Base-by-base conservation (phyloP, 2,329 filamentous ascomycete species). In the Podosphaera xanthii region DNA sequence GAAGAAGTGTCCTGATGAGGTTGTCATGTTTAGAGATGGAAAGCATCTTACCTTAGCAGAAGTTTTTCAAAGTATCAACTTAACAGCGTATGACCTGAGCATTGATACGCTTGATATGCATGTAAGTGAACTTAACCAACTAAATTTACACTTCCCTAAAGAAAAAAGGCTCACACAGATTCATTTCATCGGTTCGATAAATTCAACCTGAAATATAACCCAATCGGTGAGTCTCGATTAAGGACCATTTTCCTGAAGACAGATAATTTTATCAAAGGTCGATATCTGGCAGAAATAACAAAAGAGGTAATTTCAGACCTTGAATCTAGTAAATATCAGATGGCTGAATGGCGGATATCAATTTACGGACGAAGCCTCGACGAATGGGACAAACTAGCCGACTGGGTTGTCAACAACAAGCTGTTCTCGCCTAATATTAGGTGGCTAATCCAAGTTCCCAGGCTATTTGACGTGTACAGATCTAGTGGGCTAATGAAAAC, bases 61-160 rank as follows among this genome's bases (percentile, higher is more conserved):
- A 72, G 92, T 98, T 0, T 98, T 98, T 71, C 84, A 95, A 67
- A 95, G 89, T 72, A 95, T 98, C 74, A 95, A 95, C 63, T 75
- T 98, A 65, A 97, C 91, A 4, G 92, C 92, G 0, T 98, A 98
- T 70, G 92, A 98, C 70, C 76, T 98, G 59, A 96, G 90, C 71
- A 98, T 98, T 63, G 92, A 98, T 71, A 98, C 92, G 0, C 77
- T 98, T 40, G 92, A 98, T 73, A 98, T 98, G 92, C 92, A 98
- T 74, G 86, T 87, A 75, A 69, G 84, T 77, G 56, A 40, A 42
- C 1, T 12, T 9, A n/a, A 10, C 44, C 30, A 1, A 30, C 36
- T 30, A 1, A 10, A 10, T 35, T 38, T 55, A 14, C 46, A 34
- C 40, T 2, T 53, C 44, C 48, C 61, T 62, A 61, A 65, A 66